Evolutionary conservation across 768 basidiomycete genomes (phyloP).

Genomic region (Chiua virens): DNA sequence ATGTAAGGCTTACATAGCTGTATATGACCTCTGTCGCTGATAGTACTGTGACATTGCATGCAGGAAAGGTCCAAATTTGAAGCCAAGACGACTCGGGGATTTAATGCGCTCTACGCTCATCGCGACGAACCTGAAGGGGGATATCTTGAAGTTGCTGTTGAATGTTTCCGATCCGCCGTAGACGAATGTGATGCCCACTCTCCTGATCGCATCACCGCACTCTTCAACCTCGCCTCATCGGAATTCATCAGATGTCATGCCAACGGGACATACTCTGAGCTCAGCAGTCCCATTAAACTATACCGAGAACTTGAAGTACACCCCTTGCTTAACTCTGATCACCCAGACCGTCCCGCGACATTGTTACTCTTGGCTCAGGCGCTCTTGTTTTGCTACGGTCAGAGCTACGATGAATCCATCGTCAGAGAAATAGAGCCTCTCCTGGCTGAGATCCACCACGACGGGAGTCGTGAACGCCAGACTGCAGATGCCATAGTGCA

Average conservation of each 20-base stretch:
- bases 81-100: constrained; percentile 1
- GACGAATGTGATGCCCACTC: not conserved
- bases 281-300: not conserved
- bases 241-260: not conserved
- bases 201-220: not conserved
- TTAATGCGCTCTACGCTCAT: not conserved
- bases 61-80: no score
- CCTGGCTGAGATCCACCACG: no score
- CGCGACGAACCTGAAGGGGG: not conserved
- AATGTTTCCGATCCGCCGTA: not conserved
- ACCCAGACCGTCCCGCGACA: constrained; percentile 7
- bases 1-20: no score
- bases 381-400: not conserved
- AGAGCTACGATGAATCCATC: no score
- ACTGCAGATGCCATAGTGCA: no score
- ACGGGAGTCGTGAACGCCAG: no score
- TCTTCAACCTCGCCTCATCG: constrained; percentile 13
- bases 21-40: no score
- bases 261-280: not conserved
- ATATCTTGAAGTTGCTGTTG: no score
- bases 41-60: no score
- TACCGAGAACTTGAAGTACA: constrained; percentile 13
- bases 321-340: not conserved
- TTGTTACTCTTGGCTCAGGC: not conserved
- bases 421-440: no score